A percentile compares a stretch with the other conserved stretches of the same genome.
Conservation (phyloP, 2,329 filamentous ascomycete species). For the Xylaria hypoxylon region DNA sequence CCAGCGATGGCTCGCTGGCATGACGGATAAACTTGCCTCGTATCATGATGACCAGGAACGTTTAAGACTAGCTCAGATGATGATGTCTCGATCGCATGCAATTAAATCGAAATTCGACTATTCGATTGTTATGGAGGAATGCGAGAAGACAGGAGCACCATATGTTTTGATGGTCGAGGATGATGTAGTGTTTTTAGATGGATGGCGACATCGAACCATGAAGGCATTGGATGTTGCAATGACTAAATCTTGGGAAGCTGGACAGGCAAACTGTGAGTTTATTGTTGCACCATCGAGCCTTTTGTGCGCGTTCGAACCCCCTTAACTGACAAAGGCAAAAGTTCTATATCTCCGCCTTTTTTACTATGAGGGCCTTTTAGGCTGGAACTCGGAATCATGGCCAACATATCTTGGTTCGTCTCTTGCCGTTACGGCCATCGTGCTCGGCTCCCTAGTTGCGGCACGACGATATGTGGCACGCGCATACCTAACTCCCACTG, state of each 20-base stretch:
- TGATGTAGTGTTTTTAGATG: constrained; percentile 47
- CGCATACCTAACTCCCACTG: constrained; percentile 28
- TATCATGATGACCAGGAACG: constrained; percentile 38
- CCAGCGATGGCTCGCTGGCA: constrained; percentile 41
- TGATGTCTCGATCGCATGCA: constrained; percentile 28
- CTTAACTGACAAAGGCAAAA: constrained; percentile 25
- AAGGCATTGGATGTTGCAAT: constrained; percentile 38
- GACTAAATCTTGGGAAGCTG: constrained; percentile 39
- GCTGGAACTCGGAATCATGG: constrained; percentile 49
- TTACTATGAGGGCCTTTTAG: constrained; percentile 47
- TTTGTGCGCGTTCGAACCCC: neutral
- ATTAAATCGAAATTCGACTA: constrained; percentile 44
- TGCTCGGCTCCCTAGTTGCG: constrained; percentile 3
- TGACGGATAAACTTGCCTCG: constrained; percentile 42
- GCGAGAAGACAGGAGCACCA: constrained; percentile 37
- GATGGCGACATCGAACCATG: constrained; percentile 43
- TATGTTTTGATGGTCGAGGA: constrained; percentile 48
- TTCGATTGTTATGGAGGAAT: constrained; percentile 44
- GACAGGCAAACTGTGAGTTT: constrained; percentile 37
- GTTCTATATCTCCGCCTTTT: constrained; percentile 49
- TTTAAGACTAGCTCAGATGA: constrained; percentile 6
- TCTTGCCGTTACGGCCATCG: constrained; percentile 15
- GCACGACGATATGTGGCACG: constrained; percentile 36
- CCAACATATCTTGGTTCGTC: constrained; percentile 39
- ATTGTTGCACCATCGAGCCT: neutral